Conservation (phyloP, 345 rosid genomes). For the Gossypium sturtianum region DNA sequence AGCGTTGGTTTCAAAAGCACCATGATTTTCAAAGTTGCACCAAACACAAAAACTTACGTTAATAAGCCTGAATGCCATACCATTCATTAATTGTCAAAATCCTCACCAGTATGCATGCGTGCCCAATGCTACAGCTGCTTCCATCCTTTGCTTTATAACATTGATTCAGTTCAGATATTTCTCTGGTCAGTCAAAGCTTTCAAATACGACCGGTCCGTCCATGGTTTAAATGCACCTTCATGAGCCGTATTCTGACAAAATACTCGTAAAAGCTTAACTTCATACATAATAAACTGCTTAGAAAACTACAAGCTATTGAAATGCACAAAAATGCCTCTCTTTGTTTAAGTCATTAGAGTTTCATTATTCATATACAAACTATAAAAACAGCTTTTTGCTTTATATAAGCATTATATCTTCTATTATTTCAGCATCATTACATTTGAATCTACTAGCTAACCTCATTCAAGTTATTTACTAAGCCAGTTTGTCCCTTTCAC, state of each 20-base stretch:
- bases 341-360: background rate
- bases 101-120: background rate
- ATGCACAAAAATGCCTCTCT: background rate
- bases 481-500: background rate
- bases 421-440: background rate
- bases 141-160: background rate
- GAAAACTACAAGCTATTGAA: background rate
- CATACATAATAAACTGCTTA: background rate
- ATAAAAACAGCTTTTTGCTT: too few species aligned
- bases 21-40: too few species aligned
- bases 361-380: too few species aligned
- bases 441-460: too few species aligned
- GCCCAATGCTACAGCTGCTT: background rate
- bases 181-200: slow-evolving; percentile 2
- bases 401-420: background rate
- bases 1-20: background rate
- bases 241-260: slow-evolving; percentile 36
- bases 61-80: background rate
- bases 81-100: background rate
- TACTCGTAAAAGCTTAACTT: background rate
- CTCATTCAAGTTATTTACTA: background rate
- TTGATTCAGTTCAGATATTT: background rate
- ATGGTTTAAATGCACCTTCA: slow-evolving; percentile 52
- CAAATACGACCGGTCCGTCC: slow-evolving; percentile 39
- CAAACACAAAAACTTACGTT: background rate